phyloP scores from a whole-genome alignment of 116 monocot species.

The Iris pallida region DNA sequence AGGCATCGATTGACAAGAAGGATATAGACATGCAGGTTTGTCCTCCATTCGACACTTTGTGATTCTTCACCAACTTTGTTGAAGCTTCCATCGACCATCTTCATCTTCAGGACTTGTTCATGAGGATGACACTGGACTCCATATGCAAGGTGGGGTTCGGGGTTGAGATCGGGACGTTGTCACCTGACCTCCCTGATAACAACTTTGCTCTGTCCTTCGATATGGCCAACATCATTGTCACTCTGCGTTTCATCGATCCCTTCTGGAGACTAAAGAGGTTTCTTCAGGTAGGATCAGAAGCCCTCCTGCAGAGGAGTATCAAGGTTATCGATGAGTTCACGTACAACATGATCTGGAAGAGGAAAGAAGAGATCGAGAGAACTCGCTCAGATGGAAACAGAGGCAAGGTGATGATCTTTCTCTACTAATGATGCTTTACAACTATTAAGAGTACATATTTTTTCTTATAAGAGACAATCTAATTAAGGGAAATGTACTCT shows the following conservation, averaged over 20 bases:
- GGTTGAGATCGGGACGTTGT: constrained; percentile 60
- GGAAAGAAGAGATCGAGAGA: constrained; percentile 51
- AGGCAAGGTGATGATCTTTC: constrained; percentile 27
- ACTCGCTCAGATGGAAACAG: constrained; percentile 8
- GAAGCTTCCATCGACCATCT: no score
- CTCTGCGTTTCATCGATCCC: constrained; percentile 57
- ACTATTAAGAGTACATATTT: no score
- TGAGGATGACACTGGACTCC: constrained; percentile 77
- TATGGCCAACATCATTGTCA: constrained; percentile 47
- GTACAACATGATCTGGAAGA: constrained; percentile 40
- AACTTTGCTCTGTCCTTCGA: constrained; percentile 59
- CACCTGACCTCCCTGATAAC: constrained; percentile 47
- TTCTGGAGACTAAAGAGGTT: constrained; percentile 62
- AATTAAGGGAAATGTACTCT: no score
- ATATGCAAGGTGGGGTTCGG: constrained; percentile 72
- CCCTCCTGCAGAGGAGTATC: constrained; percentile 47
- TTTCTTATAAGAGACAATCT: no score
- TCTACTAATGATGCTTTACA: not conserved
- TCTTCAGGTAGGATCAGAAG: constrained; percentile 50
- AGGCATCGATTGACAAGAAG: constrained; percentile 24
- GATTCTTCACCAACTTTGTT: no score
- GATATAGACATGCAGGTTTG: constrained; percentile 58
- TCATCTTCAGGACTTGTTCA: constrained; percentile 45
- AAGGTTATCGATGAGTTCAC: constrained; percentile 57
- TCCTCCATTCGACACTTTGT: no score